Base-by-base conservation (phyloP, 2,329 filamentous ascomycete genomes). In the Diaporthe capsici region DNA sequence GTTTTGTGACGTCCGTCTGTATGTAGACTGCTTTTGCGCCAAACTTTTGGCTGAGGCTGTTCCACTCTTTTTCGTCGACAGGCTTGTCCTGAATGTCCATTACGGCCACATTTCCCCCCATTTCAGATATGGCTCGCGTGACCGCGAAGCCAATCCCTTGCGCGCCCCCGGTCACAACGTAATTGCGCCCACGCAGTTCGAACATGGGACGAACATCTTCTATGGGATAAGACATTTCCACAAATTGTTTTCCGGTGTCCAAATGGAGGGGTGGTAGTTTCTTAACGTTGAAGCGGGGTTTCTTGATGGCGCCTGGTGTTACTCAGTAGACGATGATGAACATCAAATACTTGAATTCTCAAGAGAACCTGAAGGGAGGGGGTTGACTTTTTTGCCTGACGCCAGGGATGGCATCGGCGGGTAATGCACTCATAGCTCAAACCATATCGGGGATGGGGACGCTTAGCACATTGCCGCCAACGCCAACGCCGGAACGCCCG, bases 141-240 rank as follows among this genome's bases (percentile, higher is more conserved):
- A 81, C 79, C 15, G 84, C 84, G 47, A 84, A 84, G 1, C 85
- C 84, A 51, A 86, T 85, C 8, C 85, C 85, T 42, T 84, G 83
- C 8, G 81, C 83, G 44, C 85, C 85, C 5, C 84, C 85, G 0
- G 84, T 86, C 37, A 86, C 79, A 34, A 86, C 78, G 79, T 83
- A 85, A 78, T 82, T 85, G 72, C 82, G 81, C 17, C 79, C 80
- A 5, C 74, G 77, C 37, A 85, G 80, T 78, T 84, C 83, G 75
- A 85, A 85, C 76, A 78, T 79, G 12, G 79, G 78, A 74, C 79
- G 81, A 49, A 82, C 79, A 73, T 80, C 71, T 67, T 80, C 78
- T 47, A 82, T 74, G 9, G 73, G 47, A 57, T 79, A 49, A 17
- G 76, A 61, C 74, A 76, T 77, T 34, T 70, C 28, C 44, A 25